Evolutionary conservation across 2,329 filamentous ascomycete species (phyloP).

Genomic region (Neurospora crassa): DNA sequence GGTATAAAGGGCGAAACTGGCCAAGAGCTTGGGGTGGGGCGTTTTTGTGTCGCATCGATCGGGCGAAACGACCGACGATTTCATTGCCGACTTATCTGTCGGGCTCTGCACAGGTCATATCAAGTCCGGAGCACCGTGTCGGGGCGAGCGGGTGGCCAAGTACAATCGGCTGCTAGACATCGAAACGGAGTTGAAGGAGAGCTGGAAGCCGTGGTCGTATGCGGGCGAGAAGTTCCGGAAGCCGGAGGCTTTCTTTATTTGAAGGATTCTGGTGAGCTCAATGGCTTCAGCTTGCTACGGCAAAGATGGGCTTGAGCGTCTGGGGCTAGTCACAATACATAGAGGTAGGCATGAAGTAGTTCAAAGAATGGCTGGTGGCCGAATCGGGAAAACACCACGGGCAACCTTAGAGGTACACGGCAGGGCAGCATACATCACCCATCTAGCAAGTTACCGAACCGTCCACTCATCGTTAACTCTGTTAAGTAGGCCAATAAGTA

Average conservation of each 20-base stretch:
- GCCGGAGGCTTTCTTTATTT: neutral
- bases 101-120: conserved; percentile 29
- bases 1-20: conserved; percentile 20
- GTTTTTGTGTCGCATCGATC: conserved; percentile 34
- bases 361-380: neutral
- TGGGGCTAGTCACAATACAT: neutral
- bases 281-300: neutral
- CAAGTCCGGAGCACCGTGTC: conserved; percentile 29
- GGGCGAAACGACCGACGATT: conserved; percentile 33
- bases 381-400: neutral
- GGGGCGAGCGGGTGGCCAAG: conserved; percentile 32
- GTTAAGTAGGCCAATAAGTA: too few relatives aligned
- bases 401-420: neutral
- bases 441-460: neutral
- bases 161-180: conserved; percentile 36
- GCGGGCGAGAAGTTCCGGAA: conserved; percentile 21
- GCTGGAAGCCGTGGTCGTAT: conserved; percentile 17
- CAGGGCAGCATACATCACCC: neutral
- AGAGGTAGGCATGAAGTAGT: neutral
- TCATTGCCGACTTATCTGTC: conserved; percentile 32
- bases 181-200: conserved; percentile 20
- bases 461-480: neutral
- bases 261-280: neutral
- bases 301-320: neutral
- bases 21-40: conserved; percentile 25